Evolutionary conservation across 441 rosid species (phyloP).

Genomic region (Flueggea neowawraea): DNA sequence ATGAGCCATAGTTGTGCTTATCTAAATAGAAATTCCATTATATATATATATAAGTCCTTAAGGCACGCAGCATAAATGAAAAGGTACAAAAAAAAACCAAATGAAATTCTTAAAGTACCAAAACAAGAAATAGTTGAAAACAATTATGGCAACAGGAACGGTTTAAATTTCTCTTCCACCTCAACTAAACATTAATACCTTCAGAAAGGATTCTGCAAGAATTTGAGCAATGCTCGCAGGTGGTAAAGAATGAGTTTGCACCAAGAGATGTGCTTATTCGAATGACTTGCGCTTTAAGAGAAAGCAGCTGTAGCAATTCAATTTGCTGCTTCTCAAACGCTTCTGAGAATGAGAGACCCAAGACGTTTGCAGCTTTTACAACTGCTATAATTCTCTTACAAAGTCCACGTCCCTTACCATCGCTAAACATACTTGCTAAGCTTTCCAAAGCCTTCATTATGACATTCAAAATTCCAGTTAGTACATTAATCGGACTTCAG

Average conservation of each 20-base stretch:
- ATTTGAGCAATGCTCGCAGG: constrained; percentile 92
- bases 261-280: constrained; percentile 87
- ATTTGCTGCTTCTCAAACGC: constrained; percentile 90
- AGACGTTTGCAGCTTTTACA: constrained; percentile 81
- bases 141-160: not conserved
- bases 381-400: constrained; percentile 87
- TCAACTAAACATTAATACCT: constrained; percentile 40
- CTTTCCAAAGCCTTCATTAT: constrained; percentile 70
- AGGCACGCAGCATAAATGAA: no score
- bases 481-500: constrained; percentile 3
- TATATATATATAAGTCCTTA: no score
- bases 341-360: constrained; percentile 87
- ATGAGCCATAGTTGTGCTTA: constrained; percentile 4
- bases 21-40: no score
- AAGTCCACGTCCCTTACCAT: constrained; percentile 89
- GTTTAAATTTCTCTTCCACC: not conserved
- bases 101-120: not conserved
- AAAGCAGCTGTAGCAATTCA: constrained; percentile 91
- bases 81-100: not conserved
- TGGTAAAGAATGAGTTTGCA: constrained; percentile 85
- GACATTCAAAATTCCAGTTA: constrained; percentile 15
- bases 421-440: constrained; percentile 59
- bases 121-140: not conserved
- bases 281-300: constrained; percentile 99
- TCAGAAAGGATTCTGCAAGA: constrained; percentile 97